phyloP scores from a whole-genome alignment of 2,329 filamentous ascomycete species.

The Tetracladium maxilliforme region DNA sequence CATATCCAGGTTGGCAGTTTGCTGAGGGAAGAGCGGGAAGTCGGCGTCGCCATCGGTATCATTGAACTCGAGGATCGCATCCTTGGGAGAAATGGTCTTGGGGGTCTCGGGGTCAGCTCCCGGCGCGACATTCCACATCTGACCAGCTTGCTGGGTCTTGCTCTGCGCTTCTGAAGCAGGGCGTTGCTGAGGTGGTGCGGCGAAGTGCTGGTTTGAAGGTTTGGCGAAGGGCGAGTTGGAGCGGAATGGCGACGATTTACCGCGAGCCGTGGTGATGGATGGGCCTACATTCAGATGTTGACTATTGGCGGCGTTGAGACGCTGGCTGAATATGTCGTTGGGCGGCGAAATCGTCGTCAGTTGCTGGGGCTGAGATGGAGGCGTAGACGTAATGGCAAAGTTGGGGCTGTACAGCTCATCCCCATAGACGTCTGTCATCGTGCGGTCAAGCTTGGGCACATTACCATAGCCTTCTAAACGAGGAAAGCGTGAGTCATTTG shows the following conservation, averaged over 20 bases:
- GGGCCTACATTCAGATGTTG: slow-evolving; percentile 48
- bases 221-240: too few relatives aligned
- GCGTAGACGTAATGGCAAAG: slow-evolving; percentile 41
- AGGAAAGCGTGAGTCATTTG: slow-evolving; percentile 56
- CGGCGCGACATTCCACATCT: slow-evolving; percentile 20
- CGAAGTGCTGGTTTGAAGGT: slow-evolving; percentile 8
- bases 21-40: slow-evolving; percentile 55
- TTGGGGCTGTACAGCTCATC: slow-evolving; percentile 74
- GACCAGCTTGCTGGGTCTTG: slow-evolving; percentile 20
- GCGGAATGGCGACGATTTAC: slow-evolving; percentile 64
- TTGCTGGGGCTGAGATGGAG: slow-evolving; percentile 28
- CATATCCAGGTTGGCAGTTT: slow-evolving; percentile 10
- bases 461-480: slow-evolving; percentile 14
- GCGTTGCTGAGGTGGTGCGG: slow-evolving; percentile 9
- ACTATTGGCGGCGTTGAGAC: slow-evolving; percentile 65
- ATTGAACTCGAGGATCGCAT: slow-evolving; percentile 74
- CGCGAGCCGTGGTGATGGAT: slow-evolving; percentile 31
- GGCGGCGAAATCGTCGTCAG: slow-evolving; percentile 19
- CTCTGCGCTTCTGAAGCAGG: slow-evolving; percentile 15
- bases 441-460: slow-evolving; percentile 67
- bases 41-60: slow-evolving; percentile 57
- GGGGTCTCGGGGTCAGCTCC: slow-evolving; percentile 31
- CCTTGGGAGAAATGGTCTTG: slow-evolving; percentile 89
- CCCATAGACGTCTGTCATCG: slow-evolving; percentile 71
- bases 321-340: slow-evolving; percentile 55